These are phyloP conservation scores for Aaosphaeria pasadenensis DNA, from an alignment of 2,329 filamentous ascomycete species.

Conservation along the genomic window DNA sequence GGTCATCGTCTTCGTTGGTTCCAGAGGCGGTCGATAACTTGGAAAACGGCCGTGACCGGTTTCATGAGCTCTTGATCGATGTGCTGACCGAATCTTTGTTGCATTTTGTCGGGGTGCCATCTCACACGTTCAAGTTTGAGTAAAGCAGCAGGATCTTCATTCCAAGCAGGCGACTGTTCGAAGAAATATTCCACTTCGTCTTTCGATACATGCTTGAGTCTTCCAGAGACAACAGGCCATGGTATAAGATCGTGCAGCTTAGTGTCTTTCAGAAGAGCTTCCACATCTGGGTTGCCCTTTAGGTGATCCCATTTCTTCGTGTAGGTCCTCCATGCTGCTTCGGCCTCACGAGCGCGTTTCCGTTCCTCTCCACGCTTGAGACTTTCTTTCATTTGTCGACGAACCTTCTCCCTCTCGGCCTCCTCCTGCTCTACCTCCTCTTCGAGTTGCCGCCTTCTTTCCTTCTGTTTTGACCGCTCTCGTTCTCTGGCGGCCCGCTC, in stretches of 20 bases:
- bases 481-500: conserved; percentile 63
- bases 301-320: conserved; percentile 59
- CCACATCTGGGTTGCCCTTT: conserved; percentile 13
- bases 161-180: conserved; percentile 48
- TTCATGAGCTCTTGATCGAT: conserved; percentile 72
- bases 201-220: conserved; percentile 54
- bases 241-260: conserved; percentile 47
- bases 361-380: conserved; percentile 66
- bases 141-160: conserved; percentile 43
- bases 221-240: conserved; percentile 72
- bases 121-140: conserved; percentile 84
- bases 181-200: conserved; percentile 69
- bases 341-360: conserved; percentile 53
- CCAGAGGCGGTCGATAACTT: conserved; percentile 83
- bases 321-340: conserved; percentile 65
- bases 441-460: conserved; percentile 32
- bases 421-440: conserved; percentile 42
- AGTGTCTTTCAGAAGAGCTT: conserved; percentile 7
- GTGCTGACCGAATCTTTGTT: conserved; percentile 74
- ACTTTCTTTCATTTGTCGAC: conserved; percentile 66
- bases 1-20: conserved; percentile 44
- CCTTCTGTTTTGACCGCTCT: conserved; percentile 46
- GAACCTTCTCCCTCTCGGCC: conserved; percentile 48
- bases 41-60: conserved; percentile 85
- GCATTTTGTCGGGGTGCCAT: conserved; percentile 98